Evolutionary conservation across 176 grass and related monocot species (phyloP).

Genomic region (Triticum timopheevii): DNA sequence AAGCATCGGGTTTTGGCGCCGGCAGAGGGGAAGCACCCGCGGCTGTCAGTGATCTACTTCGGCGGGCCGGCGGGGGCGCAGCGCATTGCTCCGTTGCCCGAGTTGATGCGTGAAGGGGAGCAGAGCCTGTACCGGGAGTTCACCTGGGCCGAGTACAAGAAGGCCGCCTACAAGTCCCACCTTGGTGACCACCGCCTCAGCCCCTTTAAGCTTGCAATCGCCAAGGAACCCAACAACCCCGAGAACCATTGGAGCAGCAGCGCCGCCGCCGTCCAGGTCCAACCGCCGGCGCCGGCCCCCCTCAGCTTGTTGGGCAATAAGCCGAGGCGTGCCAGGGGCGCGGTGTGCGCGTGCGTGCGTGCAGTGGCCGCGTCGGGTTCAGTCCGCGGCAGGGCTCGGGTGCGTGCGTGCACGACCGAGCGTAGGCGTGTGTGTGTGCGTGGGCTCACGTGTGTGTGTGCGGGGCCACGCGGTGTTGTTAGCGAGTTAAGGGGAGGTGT

Average conservation of each 20-base stretch:
- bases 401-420: no score
- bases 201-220: conserved; percentile 45
- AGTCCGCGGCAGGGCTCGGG: no score
- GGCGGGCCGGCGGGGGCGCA: conserved; percentile 51
- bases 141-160: conserved; percentile 92
- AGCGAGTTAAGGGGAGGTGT: no score
- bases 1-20: conserved; percentile 78
- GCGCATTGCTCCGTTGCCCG: conserved; percentile 58
- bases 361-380: no score
- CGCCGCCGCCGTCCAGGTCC: neutral
- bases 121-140: conserved; percentile 72
- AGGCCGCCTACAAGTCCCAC: conserved; percentile 54
- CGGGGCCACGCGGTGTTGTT: no score
- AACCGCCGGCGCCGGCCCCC: neutral
- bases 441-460: no score
- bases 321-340: no score
- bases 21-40: conserved; percentile 40
- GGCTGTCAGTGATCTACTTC: conserved; percentile 84
- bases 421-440: no score
- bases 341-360: no score
- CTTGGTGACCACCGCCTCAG: conserved; percentile 66
- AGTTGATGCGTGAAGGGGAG: conserved; percentile 61
- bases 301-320: no score
- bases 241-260: neutral
- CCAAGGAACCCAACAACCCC: neutral